Evolutionary conservation across 352 stramenopile genomes (phyloP).

Genomic region (Albugo laibachii): DNA sequence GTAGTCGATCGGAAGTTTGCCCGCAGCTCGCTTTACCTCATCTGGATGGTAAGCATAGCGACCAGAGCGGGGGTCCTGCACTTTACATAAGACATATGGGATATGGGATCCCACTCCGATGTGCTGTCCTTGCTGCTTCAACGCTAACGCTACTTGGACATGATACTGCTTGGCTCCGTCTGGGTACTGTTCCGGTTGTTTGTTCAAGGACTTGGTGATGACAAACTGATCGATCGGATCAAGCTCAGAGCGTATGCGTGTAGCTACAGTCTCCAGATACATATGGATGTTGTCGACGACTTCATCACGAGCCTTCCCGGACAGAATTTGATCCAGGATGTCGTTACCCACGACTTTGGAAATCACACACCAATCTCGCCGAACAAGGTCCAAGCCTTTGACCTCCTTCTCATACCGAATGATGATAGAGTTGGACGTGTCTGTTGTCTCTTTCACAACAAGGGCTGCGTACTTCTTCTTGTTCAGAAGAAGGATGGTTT

Average conservation of each 20-base stretch:
- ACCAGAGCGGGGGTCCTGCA: constrained; percentile 54
- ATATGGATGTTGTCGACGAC: constrained; percentile 93
- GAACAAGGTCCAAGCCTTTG: constrained; percentile 96
- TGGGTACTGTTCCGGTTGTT: constrained; percentile 94
- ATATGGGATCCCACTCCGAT: constrained; percentile 98
- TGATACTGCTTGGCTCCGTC: constrained; percentile 94
- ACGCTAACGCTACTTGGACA: constrained; percentile 93
- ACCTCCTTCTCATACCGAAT: constrained; percentile 86
- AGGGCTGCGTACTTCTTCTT: constrained; percentile 99
- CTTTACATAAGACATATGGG: constrained; percentile 92
- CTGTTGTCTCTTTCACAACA: constrained; percentile 73
- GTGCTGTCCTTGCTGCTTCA: constrained; percentile 87
- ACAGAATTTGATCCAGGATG: constrained; percentile 96
- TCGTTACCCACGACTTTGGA: constrained; percentile 93
- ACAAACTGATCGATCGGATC: constrained; percentile 94
- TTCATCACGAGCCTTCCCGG: constrained; percentile 84
- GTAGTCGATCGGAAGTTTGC: constrained; percentile 82
- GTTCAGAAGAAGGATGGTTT: constrained; percentile 97
- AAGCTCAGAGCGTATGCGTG: constrained; percentile 86
- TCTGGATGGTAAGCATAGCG: constrained; percentile 76
- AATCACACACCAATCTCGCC: constrained; percentile 96
- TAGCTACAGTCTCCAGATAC: constrained; percentile 82
- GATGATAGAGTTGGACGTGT: constrained; percentile 14
- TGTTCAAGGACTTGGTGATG: constrained; percentile 99
- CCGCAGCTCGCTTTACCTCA: constrained; percentile 49